phyloP scores from a whole-genome alignment of 73 alveolate species.

The Uronychia binucleata region DNA sequence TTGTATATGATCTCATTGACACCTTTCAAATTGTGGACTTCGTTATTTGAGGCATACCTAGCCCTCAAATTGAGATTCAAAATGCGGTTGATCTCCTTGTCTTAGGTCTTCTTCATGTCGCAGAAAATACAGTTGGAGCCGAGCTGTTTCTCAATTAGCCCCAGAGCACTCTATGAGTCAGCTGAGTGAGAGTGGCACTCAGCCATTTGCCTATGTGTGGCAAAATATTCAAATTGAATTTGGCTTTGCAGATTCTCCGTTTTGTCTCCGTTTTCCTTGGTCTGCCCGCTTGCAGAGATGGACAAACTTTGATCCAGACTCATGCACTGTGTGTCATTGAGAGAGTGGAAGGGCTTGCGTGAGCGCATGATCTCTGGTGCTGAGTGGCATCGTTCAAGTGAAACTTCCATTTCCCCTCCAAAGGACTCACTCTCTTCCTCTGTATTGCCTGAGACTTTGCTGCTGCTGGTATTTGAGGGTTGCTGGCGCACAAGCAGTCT shows the following conservation, averaged over 20 bases:
- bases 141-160: background rate
- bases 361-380: background rate
- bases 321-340: background rate
- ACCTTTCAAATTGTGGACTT: conserved; percentile 40
- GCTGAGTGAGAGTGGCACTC: background rate
- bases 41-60: conserved; percentile 43
- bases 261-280: background rate
- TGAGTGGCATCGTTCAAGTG: background rate
- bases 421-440: background rate
- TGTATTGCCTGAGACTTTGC: background rate
- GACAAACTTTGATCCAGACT: background rate
- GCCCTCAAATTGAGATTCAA: background rate
- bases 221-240: background rate
- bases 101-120: background rate
- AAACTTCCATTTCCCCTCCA: background rate
- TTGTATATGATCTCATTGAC: conserved; percentile 71
- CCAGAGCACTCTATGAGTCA: background rate
- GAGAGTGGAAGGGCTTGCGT: background rate
- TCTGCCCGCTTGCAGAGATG: background rate
- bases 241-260: background rate
- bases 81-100: background rate
- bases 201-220: background rate
- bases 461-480: background rate
- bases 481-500: background rate
- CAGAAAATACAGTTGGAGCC: background rate